Conservation (phyloP, 495 filamentous ascomycete species). For the Durotheca rogersii region DNA sequence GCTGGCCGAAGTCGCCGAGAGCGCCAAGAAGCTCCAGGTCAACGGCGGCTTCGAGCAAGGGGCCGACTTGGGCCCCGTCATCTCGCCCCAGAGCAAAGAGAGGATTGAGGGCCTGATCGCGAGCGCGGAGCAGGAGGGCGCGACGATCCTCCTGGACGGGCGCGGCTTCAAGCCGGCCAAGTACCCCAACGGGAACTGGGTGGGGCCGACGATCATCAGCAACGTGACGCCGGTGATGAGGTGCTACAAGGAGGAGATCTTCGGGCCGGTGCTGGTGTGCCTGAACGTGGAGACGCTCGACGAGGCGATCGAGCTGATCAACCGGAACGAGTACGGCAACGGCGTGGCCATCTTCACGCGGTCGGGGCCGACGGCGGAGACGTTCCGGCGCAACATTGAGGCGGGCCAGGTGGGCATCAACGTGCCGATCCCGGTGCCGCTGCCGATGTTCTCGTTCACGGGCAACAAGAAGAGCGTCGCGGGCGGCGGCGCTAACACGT, state of each 20-base stretch:
- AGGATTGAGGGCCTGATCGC: constrained; percentile 88
- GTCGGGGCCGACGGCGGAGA: constrained; percentile 59
- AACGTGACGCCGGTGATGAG: constrained; percentile 89
- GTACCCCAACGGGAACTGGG: constrained; percentile 96
- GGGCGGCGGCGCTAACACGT: constrained; percentile 89
- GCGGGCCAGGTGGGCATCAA: constrained; percentile 80
- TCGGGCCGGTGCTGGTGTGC: constrained; percentile 90
- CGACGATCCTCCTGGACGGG: constrained; percentile 92
- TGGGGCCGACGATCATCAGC: constrained; percentile 91
- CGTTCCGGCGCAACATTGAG: constrained; percentile 65
- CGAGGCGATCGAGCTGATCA: constrained; percentile 67
- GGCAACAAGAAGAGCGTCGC: constrained; percentile 97
- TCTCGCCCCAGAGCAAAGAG: constrained; percentile 86
- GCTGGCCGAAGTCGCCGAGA: constrained; percentile 87
- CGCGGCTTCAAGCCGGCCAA: constrained; percentile 83
- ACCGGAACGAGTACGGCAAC: constrained; percentile 67
- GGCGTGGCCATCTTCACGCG: constrained; percentile 66
- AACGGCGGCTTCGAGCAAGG: constrained; percentile 94
- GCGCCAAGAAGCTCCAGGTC: constrained; percentile 84
- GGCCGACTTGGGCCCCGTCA: constrained; percentile 94
- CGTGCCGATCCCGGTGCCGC: constrained; percentile 80
- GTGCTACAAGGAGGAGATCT: constrained; percentile 97
- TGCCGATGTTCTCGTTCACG: constrained; percentile 97
- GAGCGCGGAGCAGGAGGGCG: constrained; percentile 87
- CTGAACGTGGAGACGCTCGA: constrained; percentile 81